A percentile compares a stretch with the other conserved stretches of the same genome.
These are phyloP conservation scores for Cenchrus americanus DNA, from an alignment of 176 grass and related monocot genomes.

Conservation along the genomic window DNA sequence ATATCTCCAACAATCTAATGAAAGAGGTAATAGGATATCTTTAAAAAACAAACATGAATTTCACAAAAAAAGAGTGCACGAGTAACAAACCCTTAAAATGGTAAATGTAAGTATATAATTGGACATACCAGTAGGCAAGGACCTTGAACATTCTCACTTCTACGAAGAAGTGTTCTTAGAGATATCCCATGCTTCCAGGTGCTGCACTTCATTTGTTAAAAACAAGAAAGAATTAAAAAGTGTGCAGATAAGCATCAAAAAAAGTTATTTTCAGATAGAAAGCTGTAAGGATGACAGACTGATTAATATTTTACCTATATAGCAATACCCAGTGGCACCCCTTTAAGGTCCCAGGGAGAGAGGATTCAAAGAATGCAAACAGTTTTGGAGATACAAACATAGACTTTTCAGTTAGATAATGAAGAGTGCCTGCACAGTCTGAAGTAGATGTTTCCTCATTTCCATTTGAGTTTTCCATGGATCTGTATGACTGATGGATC, in stretches of 20 bases:
- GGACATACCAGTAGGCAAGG: conserved; percentile 80
- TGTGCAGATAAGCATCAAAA: conserved; percentile 25
- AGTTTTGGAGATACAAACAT: conserved; percentile 69
- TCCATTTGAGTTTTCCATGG: conserved; percentile 32
- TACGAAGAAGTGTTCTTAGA: conserved; percentile 82
- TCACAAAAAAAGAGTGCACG: neutral
- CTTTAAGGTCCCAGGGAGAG: conserved; percentile 82
- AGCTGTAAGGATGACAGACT: conserved; percentile 11
- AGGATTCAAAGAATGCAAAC: conserved; percentile 79
- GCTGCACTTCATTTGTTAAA: conserved; percentile 76
- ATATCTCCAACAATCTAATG: conserved; percentile 82
- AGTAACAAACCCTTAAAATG: conserved; percentile 35
- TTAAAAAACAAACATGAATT: neutral
- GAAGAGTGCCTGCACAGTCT: conserved; percentile 38
- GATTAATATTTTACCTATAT: conserved; percentile 70
- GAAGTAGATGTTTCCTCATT: conserved; percentile 54
- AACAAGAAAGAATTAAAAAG: conserved; percentile 52
- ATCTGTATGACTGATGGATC: conserved; percentile 26
- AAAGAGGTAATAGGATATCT: neutral
- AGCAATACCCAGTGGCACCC: conserved; percentile 89
- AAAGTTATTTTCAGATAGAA: conserved; percentile 13
- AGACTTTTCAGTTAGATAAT: conserved; percentile 75
- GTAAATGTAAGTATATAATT: conserved; percentile 25
- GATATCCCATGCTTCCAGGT: conserved; percentile 98
- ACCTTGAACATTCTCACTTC: conserved; percentile 60